Base-by-base conservation (phyloP, 805 yeast species). In the Starmera amethionina region DNA sequence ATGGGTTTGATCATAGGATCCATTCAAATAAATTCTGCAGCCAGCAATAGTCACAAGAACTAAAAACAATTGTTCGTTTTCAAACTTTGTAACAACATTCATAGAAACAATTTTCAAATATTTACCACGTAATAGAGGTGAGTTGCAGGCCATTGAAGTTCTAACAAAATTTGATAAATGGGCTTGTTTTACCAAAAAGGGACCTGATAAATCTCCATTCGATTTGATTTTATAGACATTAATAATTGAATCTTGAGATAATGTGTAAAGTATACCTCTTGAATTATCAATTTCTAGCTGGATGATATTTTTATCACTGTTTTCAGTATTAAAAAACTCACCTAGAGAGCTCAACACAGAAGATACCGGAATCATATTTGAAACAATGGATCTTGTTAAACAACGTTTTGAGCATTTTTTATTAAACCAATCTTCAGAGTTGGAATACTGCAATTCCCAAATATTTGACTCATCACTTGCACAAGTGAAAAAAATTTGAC, bases 401-500 rank as follows among this genome's bases (percentile, higher is more conserved):
- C 97, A 87, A 33, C 81, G 77, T 58, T 88, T 88, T 50, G 77
- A 77, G 54, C 95, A 84, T 51, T 80, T 83, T 53, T 84, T 81
- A 46, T 79, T 77, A 56, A 87, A 87, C 85, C 96, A 90, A 40
- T 85, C 81, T 37, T 87, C 93, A 22, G 82, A 73, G 47, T 80
- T 82, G 6, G 89, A 73, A 56, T 93, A 93, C 43, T 77, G 79
- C 40, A 93, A 65, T 55, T 86, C 90, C 96, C 96, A 93, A 34
- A 93, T 69, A 49, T 89, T 78, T 31, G 69, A 63, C 2, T 88
- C 90, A 48, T 84, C 87, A 16, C 80, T 77, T 33, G 72, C 72
- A n/a, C 95, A 94, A 8, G 84, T 71, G 58, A 94, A 86, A 56
- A 85, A 86, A 5, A 93, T 75, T 42, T 90, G 88, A 36, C 86